These are phyloP conservation scores for Knoxia roxburghii DNA, from an alignment of 257 asterid species.

Conservation along the genomic window DNA sequence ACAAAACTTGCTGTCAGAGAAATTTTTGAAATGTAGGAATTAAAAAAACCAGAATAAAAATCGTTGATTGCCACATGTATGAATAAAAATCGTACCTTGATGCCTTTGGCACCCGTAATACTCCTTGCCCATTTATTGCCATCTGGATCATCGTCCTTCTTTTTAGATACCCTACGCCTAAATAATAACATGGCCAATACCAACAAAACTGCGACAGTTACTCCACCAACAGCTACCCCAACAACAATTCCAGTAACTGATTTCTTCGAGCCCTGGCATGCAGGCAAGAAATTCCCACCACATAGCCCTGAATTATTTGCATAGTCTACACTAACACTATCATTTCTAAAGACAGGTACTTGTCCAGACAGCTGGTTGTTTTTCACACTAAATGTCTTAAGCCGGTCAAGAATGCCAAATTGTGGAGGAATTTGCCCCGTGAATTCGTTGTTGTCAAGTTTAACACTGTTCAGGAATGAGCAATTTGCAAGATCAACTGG, in stretches of 20 bases:
- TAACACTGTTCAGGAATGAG: constrained; percentile 44
- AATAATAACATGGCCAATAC: constrained; percentile 21
- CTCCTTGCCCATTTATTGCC: constrained; percentile 53
- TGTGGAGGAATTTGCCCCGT: constrained; percentile 31
- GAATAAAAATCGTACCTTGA: constrained; percentile 34
- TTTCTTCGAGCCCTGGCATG: constrained; percentile 32
- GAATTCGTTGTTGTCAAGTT: constrained; percentile 51
- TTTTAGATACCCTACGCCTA: constrained; percentile 27
- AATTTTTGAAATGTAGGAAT: neutral
- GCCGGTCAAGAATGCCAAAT: constrained; percentile 28
- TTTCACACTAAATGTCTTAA: constrained; percentile 31
- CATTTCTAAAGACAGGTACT: constrained; percentile 27
- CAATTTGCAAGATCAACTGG: constrained; percentile 55
- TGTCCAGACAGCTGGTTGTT: constrained; percentile 28
- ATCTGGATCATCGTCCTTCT: constrained; percentile 44
- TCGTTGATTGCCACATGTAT: too few relatives aligned
- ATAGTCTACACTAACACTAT: constrained; percentile 22
- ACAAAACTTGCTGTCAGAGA: neutral
- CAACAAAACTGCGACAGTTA: constrained; percentile 28
- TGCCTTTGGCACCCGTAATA: constrained; percentile 41
- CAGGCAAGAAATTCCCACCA: constrained; percentile 39
- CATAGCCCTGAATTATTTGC: constrained; percentile 57
- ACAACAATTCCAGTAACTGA: constrained; percentile 18
- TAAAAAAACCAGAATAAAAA: too few relatives aligned
- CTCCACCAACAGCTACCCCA: constrained; percentile 42